Evolutionary conservation across 495 filamentous ascomycete species (phyloP).

Genomic region (Stereocaulon alpinum): DNA sequence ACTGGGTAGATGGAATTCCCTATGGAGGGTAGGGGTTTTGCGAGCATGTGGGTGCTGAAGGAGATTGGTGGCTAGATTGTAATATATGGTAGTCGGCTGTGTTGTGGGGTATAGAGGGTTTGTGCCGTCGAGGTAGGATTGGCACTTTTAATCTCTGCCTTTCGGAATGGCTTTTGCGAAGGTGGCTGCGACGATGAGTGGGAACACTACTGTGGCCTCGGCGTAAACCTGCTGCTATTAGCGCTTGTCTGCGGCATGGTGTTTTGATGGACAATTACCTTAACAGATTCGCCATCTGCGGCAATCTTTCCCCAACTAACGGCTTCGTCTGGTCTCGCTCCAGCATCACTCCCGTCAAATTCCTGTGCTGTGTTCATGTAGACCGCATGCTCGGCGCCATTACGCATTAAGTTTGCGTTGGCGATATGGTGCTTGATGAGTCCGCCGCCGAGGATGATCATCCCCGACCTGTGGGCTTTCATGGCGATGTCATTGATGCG

Average conservation of each 20-base stretch:
- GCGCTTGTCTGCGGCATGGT: too few relatives aligned
- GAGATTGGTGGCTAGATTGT: too few relatives aligned
- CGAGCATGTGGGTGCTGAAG: too few relatives aligned
- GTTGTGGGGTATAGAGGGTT: too few relatives aligned
- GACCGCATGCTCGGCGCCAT: constrained; percentile 90
- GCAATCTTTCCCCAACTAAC: constrained; percentile 99
- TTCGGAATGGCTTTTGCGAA: constrained; percentile 49
- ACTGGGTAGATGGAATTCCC: too few relatives aligned
- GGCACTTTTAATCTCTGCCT: too few relatives aligned
- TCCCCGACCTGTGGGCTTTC: constrained; percentile 70
- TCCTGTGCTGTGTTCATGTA: constrained; percentile 96
- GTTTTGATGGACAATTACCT: constrained; percentile 40
- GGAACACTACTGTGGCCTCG: constrained; percentile 87
- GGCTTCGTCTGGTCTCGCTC: constrained; percentile 89
- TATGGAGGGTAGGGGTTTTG: too few relatives aligned
- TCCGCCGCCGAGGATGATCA: constrained; percentile 90
- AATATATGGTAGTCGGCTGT: too few relatives aligned
- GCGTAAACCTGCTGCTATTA: constrained; percentile 59
- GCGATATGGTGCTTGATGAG: constrained; percentile 96
- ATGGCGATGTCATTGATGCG: constrained; percentile 89
- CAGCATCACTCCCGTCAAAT: constrained; percentile 95
- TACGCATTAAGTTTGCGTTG: constrained; percentile 93
- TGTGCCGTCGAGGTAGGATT: too few relatives aligned
- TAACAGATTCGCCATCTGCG: constrained; percentile 70
- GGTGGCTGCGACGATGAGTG: constrained; percentile 87